A percentile compares a stretch with the other conserved stretches of the same genome.
Evolutionary conservation across 78 protist species (phyloP).

Genomic region (Isochrysis galbana): DNA sequence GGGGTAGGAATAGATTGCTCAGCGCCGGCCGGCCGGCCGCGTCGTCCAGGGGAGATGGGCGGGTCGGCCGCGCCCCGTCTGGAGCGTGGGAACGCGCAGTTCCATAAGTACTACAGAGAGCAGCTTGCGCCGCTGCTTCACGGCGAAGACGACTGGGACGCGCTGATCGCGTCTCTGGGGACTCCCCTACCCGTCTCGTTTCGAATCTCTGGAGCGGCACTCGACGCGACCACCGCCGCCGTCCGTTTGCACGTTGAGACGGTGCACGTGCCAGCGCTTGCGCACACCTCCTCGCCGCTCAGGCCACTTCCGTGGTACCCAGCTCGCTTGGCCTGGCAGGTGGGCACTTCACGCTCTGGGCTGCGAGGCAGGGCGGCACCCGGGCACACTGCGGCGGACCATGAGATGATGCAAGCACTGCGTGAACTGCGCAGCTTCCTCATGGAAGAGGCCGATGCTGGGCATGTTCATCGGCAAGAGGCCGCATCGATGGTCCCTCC

Average conservation of each 20-base stretch:
- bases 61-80: too few relatives aligned
- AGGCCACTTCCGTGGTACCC: conserved; percentile 22
- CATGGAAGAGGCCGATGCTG: background rate
- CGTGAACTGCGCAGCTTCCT: background rate
- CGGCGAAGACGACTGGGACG: background rate
- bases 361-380: background rate
- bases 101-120: background rate
- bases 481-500: conserved; percentile 61
- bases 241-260: background rate
- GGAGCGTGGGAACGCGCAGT: too few relatives aligned
- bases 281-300: background rate
- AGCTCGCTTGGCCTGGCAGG: background rate
- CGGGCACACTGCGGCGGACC: background rate
- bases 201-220: background rate
- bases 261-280: background rate
- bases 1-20: too few relatives aligned
- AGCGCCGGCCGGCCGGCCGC: too few relatives aligned
- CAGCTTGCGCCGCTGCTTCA: background rate
- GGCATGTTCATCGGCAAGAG: conserved; percentile 57
- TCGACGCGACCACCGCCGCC: background rate
- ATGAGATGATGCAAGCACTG: background rate
- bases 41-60: too few relatives aligned
- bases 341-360: background rate
- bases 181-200: conserved; percentile 45
- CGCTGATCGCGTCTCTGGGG: background rate